Conservation (phyloP, 768 basidiomycete genomes). For the Boletus insuetus region DNA sequence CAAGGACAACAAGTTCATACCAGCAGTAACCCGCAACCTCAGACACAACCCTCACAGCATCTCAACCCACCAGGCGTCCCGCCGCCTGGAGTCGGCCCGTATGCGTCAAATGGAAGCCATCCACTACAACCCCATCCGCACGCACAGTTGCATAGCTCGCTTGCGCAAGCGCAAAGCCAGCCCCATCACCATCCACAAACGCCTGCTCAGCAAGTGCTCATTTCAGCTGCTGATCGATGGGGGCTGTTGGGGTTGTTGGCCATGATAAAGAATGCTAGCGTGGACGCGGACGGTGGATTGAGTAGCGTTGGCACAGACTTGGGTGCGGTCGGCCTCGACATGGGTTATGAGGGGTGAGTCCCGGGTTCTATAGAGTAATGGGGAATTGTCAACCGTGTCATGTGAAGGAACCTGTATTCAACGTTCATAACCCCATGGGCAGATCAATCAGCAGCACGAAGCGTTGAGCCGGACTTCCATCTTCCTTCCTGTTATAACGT, state of each 20-base stretch:
- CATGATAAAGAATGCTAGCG: conserved; percentile 76
- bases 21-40: conserved; percentile 33
- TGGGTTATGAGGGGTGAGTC: conserved; percentile 78
- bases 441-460: conserved; percentile 80
- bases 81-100: conserved; percentile 36
- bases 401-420: conserved; percentile 70
- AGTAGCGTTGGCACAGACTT: conserved; percentile 88
- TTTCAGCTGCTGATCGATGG: conserved; percentile 94
- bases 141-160: conserved; percentile 34
- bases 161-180: conserved; percentile 30
- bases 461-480: conserved; percentile 89
- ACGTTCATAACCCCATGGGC: conserved; percentile 97
- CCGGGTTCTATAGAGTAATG: conserved; percentile 19
- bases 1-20: conserved; percentile 29
- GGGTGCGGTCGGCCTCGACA: conserved; percentile 88
- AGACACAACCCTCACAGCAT: conserved; percentile 38
- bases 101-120: conserved; percentile 37
- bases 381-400: conserved; percentile 20
- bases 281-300: conserved; percentile 77
- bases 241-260: conserved; percentile 83
- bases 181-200: conserved; percentile 68
- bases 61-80: conserved; percentile 53
- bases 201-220: conserved; percentile 89
- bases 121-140: conserved; percentile 33
- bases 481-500: conserved; percentile 93